Evolutionary conservation across 176 grass and related monocot genomes (phyloP).

Genomic region (Musa schizocarpa): DNA sequence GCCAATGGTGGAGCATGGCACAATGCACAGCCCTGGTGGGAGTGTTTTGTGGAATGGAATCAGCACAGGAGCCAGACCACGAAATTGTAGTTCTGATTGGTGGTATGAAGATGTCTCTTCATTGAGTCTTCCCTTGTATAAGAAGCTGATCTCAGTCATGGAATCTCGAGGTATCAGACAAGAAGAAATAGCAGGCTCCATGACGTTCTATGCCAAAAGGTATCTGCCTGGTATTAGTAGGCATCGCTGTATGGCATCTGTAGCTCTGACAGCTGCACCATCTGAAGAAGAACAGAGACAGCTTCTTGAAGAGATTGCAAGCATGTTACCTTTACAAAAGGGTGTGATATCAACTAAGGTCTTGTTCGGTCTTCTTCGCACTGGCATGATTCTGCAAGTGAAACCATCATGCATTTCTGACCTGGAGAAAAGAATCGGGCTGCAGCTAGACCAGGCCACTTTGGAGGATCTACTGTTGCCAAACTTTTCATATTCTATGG

Average conservation of each 20-base stretch:
- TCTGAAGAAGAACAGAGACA: slow-evolving; percentile 6
- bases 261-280: neutral
- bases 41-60: slow-evolving; percentile 16
- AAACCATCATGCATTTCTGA: slow-evolving; percentile 11
- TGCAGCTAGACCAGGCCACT: slow-evolving; percentile 5
- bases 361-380: slow-evolving; percentile 8
- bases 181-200: slow-evolving; percentile 9
- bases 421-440: slow-evolving; percentile 7
- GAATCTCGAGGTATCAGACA: slow-evolving; percentile 6
- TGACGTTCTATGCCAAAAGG: slow-evolving; percentile 3
- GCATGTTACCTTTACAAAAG: slow-evolving; percentile 6
- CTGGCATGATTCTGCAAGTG: slow-evolving; percentile 10
- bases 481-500: slow-evolving; percentile 7
- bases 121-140: neutral
- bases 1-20: neutral
- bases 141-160: slow-evolving; percentile 17
- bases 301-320: slow-evolving; percentile 10
- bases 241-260: neutral
- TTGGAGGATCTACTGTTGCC: slow-evolving; percentile 14
- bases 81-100: slow-evolving; percentile 10
- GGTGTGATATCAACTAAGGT: slow-evolving; percentile 3
- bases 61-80: slow-evolving; percentile 7
- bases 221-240: slow-evolving; percentile 8
- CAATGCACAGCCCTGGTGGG: slow-evolving; percentile 17
- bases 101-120: slow-evolving; percentile 9